Conservation (phyloP, 2,329 filamentous ascomycete species). For the Epichloe aotearoae region DNA sequence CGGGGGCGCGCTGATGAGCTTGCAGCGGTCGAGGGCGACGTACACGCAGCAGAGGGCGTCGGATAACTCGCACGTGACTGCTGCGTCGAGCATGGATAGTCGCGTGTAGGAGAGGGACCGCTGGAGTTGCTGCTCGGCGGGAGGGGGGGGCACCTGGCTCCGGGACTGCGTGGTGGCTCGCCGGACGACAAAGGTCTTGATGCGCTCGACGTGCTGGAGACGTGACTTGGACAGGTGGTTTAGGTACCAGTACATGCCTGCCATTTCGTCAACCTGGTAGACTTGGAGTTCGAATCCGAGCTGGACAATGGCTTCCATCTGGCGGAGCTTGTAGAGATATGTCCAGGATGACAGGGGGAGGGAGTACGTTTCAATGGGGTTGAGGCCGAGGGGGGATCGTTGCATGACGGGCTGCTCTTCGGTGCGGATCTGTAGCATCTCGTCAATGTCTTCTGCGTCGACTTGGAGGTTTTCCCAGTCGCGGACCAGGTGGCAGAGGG, state of each 20-base stretch:
- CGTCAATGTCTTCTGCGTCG: conserved; percentile 68
- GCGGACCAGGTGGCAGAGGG: conserved; percentile 69
- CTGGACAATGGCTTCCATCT: conserved; percentile 79
- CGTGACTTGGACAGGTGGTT: conserved; percentile 58
- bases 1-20: conserved; percentile 34
- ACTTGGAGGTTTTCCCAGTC: conserved; percentile 77
- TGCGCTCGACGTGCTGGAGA: conserved; percentile 57
- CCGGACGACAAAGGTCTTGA: conserved; percentile 49
- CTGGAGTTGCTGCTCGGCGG: conserved; percentile 29
- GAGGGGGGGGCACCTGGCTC: conserved; percentile 9
- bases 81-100: conserved; percentile 49
- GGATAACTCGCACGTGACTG: conserved; percentile 45
- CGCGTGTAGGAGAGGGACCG: conserved; percentile 43
- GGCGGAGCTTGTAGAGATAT: conserved; percentile 76
- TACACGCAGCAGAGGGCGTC: conserved; percentile 50
- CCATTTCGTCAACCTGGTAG: conserved; percentile 74
- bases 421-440: conserved; percentile 46
- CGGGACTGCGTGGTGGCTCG: conserved; percentile 22
- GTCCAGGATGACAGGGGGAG: conserved; percentile 78
- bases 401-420: conserved; percentile 46
- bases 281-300: conserved; percentile 89
- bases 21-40: conserved; percentile 46
- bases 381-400: conserved; percentile 19
- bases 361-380: conserved; percentile 42
- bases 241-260: conserved; percentile 85